Evolutionary conservation across 2,329 filamentous ascomycete species (phyloP), one percentile per base, ranked within the genome.

Genomic region (Bipolaris sorokiniana): DNA sequence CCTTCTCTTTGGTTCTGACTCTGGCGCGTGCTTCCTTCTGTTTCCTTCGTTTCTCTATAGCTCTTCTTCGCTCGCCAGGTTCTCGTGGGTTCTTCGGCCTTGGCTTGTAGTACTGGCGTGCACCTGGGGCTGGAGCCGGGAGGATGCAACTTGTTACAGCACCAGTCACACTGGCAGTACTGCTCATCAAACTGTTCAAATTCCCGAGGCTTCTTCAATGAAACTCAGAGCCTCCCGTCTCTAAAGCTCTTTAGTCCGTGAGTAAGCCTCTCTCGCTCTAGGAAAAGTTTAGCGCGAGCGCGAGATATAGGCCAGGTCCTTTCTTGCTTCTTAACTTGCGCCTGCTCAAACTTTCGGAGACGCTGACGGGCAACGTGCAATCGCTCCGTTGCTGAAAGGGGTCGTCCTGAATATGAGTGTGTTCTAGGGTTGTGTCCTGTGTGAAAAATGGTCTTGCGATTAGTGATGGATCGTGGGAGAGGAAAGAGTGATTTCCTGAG

Each of bases 261-360:
- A 6, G 37, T 20, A 34, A 59, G 13, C 2, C 28, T 53, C 28
- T 53, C 46, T 28, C 47, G 28, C 15, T 45, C 53, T n/a, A 45
- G 41, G 3, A 46, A 11, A n/a, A 49, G 31, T 22, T 31, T 44
- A 18, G 18, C 48, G 10, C 11, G 9, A 9, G 34, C 36, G n/a
- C 38, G 7, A 45, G 23, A 46, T 18, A 10, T 7, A 23, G 6
- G 34, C 36, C 51, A 38, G 9, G 15, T 31, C 16, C 40, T 49
- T 45, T 42, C 50, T 7, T 47, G 48, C 16, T 46, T 40, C 13
- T 46, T 49, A n/a, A 38, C 16, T 15, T 38, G 46, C 16, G n/a
- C 49, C 50, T 49, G 47, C 6, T 61, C 55, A 13, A 61, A 48
- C 48, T 49, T 58, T n/a, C 18, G 49, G 7, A 59, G 41, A 4